A percentile compares a stretch with the other conserved stretches of the same genome.
Conservation (phyloP, 140 eudicot genomes). For the Anethum foeniculum region DNA sequence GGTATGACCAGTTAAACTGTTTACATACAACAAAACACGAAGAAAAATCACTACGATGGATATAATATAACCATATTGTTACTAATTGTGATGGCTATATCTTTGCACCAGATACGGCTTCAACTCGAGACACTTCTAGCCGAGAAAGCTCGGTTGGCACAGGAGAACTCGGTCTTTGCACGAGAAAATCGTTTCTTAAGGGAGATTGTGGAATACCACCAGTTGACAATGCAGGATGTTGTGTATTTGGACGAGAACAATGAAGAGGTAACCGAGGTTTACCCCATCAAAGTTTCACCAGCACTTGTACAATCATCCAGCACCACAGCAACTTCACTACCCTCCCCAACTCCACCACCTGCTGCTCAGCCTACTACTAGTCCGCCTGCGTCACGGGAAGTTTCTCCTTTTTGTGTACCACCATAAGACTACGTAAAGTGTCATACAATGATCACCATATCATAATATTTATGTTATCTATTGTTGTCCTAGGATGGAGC, state of each 20-base stretch:
- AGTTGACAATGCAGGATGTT: slow-evolving; percentile 92
- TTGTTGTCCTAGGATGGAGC: slow-evolving; percentile 7
- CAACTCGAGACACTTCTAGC: slow-evolving; percentile 87
- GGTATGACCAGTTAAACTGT: not conserved
- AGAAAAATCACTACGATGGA: not conserved
- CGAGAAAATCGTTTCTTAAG: slow-evolving; percentile 85
- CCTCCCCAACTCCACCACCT: slow-evolving; percentile 22
- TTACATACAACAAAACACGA: not conserved
- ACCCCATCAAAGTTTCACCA: slow-evolving; percentile 39
- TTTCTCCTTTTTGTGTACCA: slow-evolving; percentile 3
- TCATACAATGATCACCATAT: not conserved
- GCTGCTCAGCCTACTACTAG: not conserved
- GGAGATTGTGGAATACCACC: slow-evolving; percentile 89
- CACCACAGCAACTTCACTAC: slow-evolving; percentile 25
- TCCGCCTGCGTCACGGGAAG: slow-evolving; percentile 6
- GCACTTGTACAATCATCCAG: slow-evolving; percentile 9
- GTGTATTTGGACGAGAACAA: slow-evolving; percentile 69
- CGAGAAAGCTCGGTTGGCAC: slow-evolving; percentile 89
- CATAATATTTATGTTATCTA: not conserved
- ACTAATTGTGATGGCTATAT: slow-evolving; percentile 5
- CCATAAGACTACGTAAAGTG: slow-evolving; percentile 2
- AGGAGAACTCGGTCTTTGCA: slow-evolving; percentile 76
- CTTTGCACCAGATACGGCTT: slow-evolving; percentile 61
- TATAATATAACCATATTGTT: not conserved
- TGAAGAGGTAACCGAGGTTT: slow-evolving; percentile 83